Evolutionary conservation across 148 eudicot genomes (phyloP).

Genomic region (Oxyria digyna): DNA sequence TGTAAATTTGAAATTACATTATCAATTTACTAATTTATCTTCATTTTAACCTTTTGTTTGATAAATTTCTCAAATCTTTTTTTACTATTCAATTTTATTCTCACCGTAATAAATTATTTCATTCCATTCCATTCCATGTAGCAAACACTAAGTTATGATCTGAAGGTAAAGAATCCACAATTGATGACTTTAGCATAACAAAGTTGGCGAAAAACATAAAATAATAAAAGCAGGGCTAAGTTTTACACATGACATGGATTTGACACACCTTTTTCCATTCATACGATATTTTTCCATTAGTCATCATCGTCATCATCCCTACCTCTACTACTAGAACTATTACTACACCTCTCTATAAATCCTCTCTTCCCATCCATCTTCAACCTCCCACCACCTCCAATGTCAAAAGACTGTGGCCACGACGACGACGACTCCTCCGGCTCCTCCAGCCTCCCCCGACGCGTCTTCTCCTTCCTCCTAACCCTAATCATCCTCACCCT

Average conservation of each 20-base stretch:
- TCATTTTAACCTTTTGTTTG: too few relatives aligned
- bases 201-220: background rate
- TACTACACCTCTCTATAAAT: slow-evolving; percentile 9
- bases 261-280: background rate
- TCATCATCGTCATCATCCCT: background rate
- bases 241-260: background rate
- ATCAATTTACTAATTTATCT: too few relatives aligned
- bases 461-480: slow-evolving; percentile 8
- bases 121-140: too few relatives aligned
- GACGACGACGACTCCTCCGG: slow-evolving; percentile 15
- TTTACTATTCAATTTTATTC: too few relatives aligned
- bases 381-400: slow-evolving; percentile 1
- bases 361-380: background rate
- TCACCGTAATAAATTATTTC: too few relatives aligned
- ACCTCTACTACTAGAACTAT: background rate
- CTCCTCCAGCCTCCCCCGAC: slow-evolving; percentile 1
- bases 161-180: too few relatives aligned
- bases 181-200: background rate
- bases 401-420: slow-evolving; percentile 39
- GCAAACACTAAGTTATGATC: too few relatives aligned
- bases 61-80: too few relatives aligned
- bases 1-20: too few relatives aligned
- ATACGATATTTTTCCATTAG: background rate
- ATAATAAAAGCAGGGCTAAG: background rate
- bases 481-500: slow-evolving; percentile 19